A percentile compares a stretch with the other conserved stretches of the same genome.
Evolutionary conservation across 306 rosid species (phyloP).

Genomic region (Echinosophora koreensis): DNA sequence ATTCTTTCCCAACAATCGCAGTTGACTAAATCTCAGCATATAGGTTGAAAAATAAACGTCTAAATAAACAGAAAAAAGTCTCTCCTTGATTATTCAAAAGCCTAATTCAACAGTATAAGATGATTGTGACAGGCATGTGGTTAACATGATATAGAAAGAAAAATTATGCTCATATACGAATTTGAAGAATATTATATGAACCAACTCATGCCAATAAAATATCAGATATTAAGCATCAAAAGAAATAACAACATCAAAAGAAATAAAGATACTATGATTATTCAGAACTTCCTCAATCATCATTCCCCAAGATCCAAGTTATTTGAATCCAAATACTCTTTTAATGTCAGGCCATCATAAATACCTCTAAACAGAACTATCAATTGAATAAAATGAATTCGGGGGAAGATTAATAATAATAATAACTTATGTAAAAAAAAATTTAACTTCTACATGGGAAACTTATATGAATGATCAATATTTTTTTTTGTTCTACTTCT

Average conservation of each 20-base stretch:
- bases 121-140: background rate
- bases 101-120: background rate
- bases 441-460: background rate
- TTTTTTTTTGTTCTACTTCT: too few species aligned
- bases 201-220: background rate
- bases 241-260: background rate
- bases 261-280: background rate
- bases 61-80: background rate
- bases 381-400: background rate
- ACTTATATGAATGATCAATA: background rate
- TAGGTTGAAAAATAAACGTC: background rate
- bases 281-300: background rate
- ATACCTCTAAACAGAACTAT: background rate
- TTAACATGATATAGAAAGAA: background rate
- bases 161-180: background rate
- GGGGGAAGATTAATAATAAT: background rate
- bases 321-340: background rate
- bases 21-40: background rate
- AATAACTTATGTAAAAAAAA: background rate
- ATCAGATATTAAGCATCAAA: slow-evolving; percentile 3
- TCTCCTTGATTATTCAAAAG: background rate
- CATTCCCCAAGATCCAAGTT: background rate
- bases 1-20: background rate
- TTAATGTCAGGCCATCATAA: background rate
- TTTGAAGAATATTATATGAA: background rate